Conservation (phyloP, 1,139 yeast genomes). For the Candida pseudoviswanathii region DNA sequence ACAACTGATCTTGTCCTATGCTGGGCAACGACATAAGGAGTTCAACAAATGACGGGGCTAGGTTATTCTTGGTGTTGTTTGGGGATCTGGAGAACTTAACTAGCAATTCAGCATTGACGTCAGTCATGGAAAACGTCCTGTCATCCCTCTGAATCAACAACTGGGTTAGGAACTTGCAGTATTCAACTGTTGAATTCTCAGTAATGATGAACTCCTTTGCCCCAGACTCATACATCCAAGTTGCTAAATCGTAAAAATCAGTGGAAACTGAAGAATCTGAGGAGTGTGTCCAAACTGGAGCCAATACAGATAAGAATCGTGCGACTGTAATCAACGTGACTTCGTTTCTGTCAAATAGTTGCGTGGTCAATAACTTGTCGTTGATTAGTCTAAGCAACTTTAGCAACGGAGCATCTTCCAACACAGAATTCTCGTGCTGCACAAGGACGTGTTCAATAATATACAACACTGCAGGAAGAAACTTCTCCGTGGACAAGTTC, state of each 20-base stretch:
- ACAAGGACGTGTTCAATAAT: slow-evolving; percentile 7
- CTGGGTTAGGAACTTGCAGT: slow-evolving; percentile 20
- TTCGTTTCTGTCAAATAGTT: slow-evolving; percentile 39
- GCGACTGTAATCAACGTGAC: slow-evolving; percentile 30
- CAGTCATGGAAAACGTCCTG: slow-evolving; percentile 6
- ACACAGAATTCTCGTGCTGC: neutral
- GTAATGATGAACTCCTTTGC: slow-evolving; percentile 28
- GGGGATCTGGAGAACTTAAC: slow-evolving; percentile 17
- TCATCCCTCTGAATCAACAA: slow-evolving; percentile 15
- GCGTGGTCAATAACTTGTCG: slow-evolving; percentile 28
- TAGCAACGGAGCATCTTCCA: slow-evolving; percentile 10
- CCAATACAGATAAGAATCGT: slow-evolving; percentile 21
- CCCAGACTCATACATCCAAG: slow-evolving; percentile 36
- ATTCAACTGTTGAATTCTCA: slow-evolving; percentile 21
- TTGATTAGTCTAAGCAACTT: slow-evolving; percentile 31
- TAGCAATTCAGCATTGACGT: slow-evolving; percentile 7
- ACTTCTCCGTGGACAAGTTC: slow-evolving; percentile 6
- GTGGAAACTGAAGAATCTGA: slow-evolving; percentile 23
- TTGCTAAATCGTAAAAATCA: slow-evolving; percentile 38
- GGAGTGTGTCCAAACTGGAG: slow-evolving; percentile 14
- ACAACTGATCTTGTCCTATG: slow-evolving; percentile 28
- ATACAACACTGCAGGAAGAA: slow-evolving; percentile 11
- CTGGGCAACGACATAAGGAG: slow-evolving; percentile 3
- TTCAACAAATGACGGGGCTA: slow-evolving; percentile 7
- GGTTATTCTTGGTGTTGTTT: slow-evolving; percentile 18